Conservation (phyloP, 2,329 filamentous ascomycete genomes). For the Curvularia hawaiiensis region DNA sequence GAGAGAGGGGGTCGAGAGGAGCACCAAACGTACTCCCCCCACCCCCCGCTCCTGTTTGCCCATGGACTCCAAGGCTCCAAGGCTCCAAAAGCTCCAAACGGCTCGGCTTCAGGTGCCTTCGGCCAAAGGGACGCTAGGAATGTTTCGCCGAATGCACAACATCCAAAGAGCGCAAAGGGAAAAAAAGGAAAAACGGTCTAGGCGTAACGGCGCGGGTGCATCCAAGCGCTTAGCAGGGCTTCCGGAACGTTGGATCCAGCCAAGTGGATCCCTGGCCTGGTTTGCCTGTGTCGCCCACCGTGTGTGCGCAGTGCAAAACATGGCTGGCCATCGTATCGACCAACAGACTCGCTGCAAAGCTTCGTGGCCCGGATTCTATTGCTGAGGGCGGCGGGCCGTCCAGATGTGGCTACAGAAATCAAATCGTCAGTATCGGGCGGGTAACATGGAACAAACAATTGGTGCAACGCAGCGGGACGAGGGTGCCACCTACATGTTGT, state of each 20-base stretch:
- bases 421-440: conserved; percentile 33
- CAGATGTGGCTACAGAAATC: conserved; percentile 52
- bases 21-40: neutral
- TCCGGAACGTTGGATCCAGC: conserved; percentile 3
- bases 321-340: conserved; percentile 17
- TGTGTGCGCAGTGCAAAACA: conserved; percentile 21
- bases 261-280: conserved; percentile 12
- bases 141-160: conserved; percentile 13
- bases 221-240: conserved; percentile 7
- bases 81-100: neutral
- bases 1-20: neutral
- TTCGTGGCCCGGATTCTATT: conserved; percentile 31
- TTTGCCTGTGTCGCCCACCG: conserved; percentile 14
- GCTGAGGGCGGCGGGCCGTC: conserved; percentile 53
- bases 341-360: conserved; percentile 22
- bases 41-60: neutral
- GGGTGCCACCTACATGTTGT: conserved; percentile 69
- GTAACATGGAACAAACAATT: conserved; percentile 33
- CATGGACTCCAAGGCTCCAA: neutral
- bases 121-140: conserved; percentile 5
- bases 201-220: conserved; percentile 12
- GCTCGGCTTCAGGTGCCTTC: neutral
- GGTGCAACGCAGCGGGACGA: conserved; percentile 23
- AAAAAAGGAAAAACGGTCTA: conserved; percentile 4
- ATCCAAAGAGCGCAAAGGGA: conserved; percentile 1